phyloP scores from a whole-genome alignment of 768 basidiomycete genomes.

The Termitomyces sp. region DNA sequence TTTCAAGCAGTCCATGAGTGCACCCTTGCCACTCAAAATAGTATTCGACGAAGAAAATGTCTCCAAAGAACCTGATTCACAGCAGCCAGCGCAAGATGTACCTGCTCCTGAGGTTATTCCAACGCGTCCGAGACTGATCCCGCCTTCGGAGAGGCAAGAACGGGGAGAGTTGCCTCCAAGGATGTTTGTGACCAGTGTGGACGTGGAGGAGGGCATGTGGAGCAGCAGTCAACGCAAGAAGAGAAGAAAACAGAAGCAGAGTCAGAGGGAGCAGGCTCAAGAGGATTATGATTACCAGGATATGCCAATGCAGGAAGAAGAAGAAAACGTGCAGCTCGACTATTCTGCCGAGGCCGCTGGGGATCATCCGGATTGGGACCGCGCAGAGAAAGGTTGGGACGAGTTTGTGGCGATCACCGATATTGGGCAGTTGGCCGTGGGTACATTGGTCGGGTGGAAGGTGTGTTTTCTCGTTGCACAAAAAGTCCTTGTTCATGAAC shows the following conservation, averaged over 20 bases:
- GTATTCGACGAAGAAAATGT: slow-evolving; percentile 31
- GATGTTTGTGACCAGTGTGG: slow-evolving; percentile 67
- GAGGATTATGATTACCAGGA: slow-evolving; percentile 6
- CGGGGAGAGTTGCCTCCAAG: slow-evolving; percentile 48
- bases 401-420: slow-evolving; percentile 16
- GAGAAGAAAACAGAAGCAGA: slow-evolving; percentile 31
- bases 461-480: slow-evolving; percentile 22
- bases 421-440: slow-evolving; percentile 21
- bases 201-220: slow-evolving; percentile 53
- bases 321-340: slow-evolving; percentile 4
- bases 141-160: slow-evolving; percentile 58
- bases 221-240: slow-evolving; percentile 19
- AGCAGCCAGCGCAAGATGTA: slow-evolving; percentile 1
- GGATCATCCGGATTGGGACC: slow-evolving; percentile 30
- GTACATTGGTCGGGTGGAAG: slow-evolving; percentile 43
- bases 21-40: slow-evolving; percentile 44
- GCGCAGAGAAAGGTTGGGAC: slow-evolving; percentile 28
- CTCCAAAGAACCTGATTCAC: background rate
- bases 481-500: background rate
- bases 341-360: slow-evolving; percentile 3
- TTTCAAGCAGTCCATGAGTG: slow-evolving; percentile 47
- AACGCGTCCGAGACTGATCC: slow-evolving; percentile 36
- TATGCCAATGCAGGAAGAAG: slow-evolving; percentile 7
- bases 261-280: slow-evolving; percentile 11
- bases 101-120: slow-evolving; percentile 1